Conservation (phyloP, 257 asterid genomes). For the Solanum chiquidenum region DNA sequence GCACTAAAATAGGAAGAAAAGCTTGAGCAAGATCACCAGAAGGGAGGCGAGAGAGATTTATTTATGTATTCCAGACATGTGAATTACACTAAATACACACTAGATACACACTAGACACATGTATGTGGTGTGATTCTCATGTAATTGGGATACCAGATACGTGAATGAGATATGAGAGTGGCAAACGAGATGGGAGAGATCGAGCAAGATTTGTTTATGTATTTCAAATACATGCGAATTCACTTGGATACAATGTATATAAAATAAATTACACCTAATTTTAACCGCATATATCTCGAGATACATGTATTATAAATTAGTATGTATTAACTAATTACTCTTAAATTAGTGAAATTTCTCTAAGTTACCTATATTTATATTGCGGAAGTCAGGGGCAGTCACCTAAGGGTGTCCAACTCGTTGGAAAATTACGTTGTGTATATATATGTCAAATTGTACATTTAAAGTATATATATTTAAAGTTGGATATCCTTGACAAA, state of each 20-base stretch:
- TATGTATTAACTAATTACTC: not conserved
- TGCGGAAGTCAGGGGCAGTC: not conserved
- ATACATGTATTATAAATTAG: too few species aligned
- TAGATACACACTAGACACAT: not conserved
- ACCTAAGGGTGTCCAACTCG: not conserved
- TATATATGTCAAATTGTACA: too few species aligned
- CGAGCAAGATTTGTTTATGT: not conserved
- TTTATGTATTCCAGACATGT: not conserved
- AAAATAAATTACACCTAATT: too few species aligned
- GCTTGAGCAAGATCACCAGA: not conserved
- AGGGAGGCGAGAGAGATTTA: not conserved
- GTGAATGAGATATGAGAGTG: not conserved
- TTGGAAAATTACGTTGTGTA: too few species aligned
- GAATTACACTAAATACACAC: not conserved
- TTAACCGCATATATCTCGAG: not conserved
- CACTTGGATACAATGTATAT: not conserved
- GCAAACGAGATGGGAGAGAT: not conserved
- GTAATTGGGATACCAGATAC: not conserved
- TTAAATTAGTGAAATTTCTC: not conserved
- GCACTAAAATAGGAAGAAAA: not conserved
- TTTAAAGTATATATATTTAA: too few species aligned
- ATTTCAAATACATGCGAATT: not conserved
- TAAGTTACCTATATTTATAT: not conserved
- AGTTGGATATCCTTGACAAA: not conserved
- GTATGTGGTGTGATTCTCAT: not conserved